Evolutionary conservation across 169 alveolate genomes (phyloP).

Genomic region (Plasmodium knowlesi): DNA sequence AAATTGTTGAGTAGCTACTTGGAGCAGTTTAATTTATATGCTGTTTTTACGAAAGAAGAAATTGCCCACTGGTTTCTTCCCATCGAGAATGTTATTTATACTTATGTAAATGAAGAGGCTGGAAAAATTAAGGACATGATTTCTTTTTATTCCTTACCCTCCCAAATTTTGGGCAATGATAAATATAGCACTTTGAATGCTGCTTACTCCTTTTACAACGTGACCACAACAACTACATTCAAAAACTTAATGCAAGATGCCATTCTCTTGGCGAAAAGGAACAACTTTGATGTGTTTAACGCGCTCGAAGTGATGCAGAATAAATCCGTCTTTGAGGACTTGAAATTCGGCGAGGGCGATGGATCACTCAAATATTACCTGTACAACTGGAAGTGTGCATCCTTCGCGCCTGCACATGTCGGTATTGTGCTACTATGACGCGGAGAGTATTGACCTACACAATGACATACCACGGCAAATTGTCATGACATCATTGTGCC

Average conservation of each 20-base stretch:
- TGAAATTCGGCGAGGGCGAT: conserved; percentile 96
- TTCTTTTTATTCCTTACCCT: conserved; percentile 94
- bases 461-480: not conserved
- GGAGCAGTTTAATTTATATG: conserved; percentile 86
- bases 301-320: conserved; percentile 97
- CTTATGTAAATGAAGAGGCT: conserved; percentile 91
- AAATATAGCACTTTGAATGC: conserved; percentile 86
- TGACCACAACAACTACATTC: conserved; percentile 85
- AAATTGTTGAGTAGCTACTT: conserved; percentile 83
- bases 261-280: conserved; percentile 91
- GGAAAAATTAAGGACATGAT: conserved; percentile 93
- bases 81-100: conserved; percentile 90
- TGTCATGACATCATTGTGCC: not conserved
- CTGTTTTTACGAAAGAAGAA: conserved; percentile 90
- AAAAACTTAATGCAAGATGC: conserved; percentile 93
- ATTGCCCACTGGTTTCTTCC: conserved; percentile 93
- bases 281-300: conserved; percentile 96
- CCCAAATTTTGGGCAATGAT: conserved; percentile 91
- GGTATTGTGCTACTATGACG: conserved; percentile 47
- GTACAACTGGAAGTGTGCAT: conserved; percentile 94
- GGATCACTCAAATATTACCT: conserved; percentile 97
- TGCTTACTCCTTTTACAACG: conserved; percentile 93
- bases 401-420: conserved; percentile 54
- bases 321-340: conserved; percentile 89
- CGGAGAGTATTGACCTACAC: not conserved